Conservation (phyloP, 352 stramenopile species). For the Plasmopara viticola region DNA sequence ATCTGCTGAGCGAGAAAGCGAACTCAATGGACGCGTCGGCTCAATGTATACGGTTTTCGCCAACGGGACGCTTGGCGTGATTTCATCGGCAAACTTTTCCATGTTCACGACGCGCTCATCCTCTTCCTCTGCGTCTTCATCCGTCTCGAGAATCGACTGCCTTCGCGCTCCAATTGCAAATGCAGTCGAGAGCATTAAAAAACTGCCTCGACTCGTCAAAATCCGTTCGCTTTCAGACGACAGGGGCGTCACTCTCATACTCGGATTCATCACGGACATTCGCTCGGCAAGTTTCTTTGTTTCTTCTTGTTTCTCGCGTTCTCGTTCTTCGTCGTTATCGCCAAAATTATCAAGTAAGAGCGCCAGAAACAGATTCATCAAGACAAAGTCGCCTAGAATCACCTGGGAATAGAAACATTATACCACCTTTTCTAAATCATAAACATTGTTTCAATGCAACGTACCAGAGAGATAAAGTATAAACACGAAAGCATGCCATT, state of each 20-base stretch:
- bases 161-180: slow-evolving; percentile 10
- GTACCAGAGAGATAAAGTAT: slow-evolving; percentile 88
- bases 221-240: slow-evolving; percentile 16
- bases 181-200: slow-evolving; percentile 9
- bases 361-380: slow-evolving; percentile 93
- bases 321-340: slow-evolving; percentile 53
- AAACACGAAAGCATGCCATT: slow-evolving; percentile 54
- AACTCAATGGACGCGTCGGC: slow-evolving; percentile 4
- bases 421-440: not conserved
- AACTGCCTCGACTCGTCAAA: slow-evolving; percentile 14
- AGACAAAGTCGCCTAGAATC: slow-evolving; percentile 86
- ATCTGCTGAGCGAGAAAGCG: not conserved
- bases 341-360: slow-evolving; percentile 90
- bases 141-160: slow-evolving; percentile 24
- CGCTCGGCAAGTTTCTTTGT: slow-evolving; percentile 43
- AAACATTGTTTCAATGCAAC: too few relatives aligned
- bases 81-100: slow-evolving; percentile 26
- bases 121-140: slow-evolving; percentile 32
- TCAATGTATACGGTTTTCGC: slow-evolving; percentile 21
- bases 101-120: slow-evolving; percentile 24
- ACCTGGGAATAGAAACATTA: slow-evolving; percentile 27
- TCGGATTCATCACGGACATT: slow-evolving; percentile 52
- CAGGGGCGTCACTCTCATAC: slow-evolving; percentile 42
- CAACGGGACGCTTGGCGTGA: slow-evolving; percentile 20
- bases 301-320: slow-evolving; percentile 43